Evolutionary conservation across 2,329 filamentous ascomycete species (phyloP), one percentile per base, ranked within the genome.

Genomic region (Epichloe hybrida): DNA sequence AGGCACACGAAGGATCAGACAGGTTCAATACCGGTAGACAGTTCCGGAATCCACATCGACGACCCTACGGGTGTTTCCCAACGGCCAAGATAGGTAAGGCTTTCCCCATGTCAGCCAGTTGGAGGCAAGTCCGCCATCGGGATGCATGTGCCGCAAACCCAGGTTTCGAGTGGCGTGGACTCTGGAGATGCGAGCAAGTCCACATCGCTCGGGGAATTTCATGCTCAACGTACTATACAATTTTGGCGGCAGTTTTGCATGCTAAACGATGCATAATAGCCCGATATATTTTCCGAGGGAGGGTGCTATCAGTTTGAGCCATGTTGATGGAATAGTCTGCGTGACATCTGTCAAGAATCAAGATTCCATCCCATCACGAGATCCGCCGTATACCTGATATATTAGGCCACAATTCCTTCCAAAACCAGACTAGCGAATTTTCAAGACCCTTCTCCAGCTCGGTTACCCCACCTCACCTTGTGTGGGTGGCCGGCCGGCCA

Each of bases 401-500:
- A 21, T 39, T 31, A 43, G 34, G 54, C 8, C 15, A 48, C 4
- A 34, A 0, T 3, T 5, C 5, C 13, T 43, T 21, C 20, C 42
- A 9, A 37, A 50, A 39, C 8, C 15, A 21, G 51, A 40, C 43
- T 50, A 50, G 48, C 47, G 39, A 23, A 27, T 27, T 35, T 34
- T 17, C 23, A 43, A 35, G 48, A 50, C 47, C 51, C 42, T 47
- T 50, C 31, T 41, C 31, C 48, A 5, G 46, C 41, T 49, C 27
- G 50, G 40, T 41, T 49, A 52, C 50, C 41, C 50, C 50, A 52
- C 50, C 37, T 48, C 50, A 52, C 50, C 37, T 45, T 48, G 21
- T 44, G 15, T 49, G 47, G 8, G 27, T 31, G 27, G 27, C 27
- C 8, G 20, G 46, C 37, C 37, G 0, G 23, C 47, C 47, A 43